Percentiles rank a stretch among this genome's conserved stretches.
These are phyloP conservation scores for Saprolegnia parasitica DNA, from an alignment of 352 stramenopile species.

Conservation along the genomic window DNA sequence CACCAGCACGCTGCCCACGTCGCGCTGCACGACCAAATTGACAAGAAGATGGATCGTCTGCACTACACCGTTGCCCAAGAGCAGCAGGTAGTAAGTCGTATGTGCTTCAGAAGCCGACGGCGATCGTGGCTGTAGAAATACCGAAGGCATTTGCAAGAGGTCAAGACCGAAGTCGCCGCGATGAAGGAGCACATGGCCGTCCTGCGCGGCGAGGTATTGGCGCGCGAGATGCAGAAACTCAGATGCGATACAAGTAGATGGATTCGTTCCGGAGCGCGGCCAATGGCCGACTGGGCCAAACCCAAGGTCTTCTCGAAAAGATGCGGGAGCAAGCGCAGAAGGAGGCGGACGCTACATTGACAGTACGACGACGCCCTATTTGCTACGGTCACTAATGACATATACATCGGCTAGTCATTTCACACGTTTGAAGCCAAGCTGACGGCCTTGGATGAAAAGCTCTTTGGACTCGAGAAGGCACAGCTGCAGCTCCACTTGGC, in stretches of 20 bases:
- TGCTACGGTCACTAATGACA: neutral
- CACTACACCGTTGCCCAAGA: conserved; percentile 12
- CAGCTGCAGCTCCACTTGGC: conserved; percentile 58
- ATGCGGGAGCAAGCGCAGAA: conserved; percentile 24
- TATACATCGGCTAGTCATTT: conserved; percentile 13
- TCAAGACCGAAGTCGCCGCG: conserved; percentile 20
- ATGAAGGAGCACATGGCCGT: conserved; percentile 22
- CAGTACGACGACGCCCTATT: neutral
- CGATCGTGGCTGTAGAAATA: neutral
- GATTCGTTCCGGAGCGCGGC: conserved; percentile 10
- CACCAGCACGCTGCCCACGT: conserved; percentile 37
- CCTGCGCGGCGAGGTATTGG: conserved; percentile 8
- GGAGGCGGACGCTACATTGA: conserved; percentile 3
- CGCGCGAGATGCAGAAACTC: neutral
- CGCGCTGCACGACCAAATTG: conserved; percentile 36
- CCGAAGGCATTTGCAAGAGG: neutral
- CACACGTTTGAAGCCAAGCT: conserved; percentile 31
- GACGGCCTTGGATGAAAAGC: conserved; percentile 47
- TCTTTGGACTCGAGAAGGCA: conserved; percentile 62
- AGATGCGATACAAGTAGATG: neutral
- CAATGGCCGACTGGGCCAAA: conserved; percentile 11
- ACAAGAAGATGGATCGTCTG: conserved; percentile 28
- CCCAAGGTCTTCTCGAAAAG: conserved; percentile 9
- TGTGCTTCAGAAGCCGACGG: neutral
- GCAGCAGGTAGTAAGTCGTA: conserved; percentile 5